These are phyloP conservation scores for Fusarium liriodendri DNA, from an alignment of 2,329 filamentous ascomycete genomes.

Conservation along the genomic window DNA sequence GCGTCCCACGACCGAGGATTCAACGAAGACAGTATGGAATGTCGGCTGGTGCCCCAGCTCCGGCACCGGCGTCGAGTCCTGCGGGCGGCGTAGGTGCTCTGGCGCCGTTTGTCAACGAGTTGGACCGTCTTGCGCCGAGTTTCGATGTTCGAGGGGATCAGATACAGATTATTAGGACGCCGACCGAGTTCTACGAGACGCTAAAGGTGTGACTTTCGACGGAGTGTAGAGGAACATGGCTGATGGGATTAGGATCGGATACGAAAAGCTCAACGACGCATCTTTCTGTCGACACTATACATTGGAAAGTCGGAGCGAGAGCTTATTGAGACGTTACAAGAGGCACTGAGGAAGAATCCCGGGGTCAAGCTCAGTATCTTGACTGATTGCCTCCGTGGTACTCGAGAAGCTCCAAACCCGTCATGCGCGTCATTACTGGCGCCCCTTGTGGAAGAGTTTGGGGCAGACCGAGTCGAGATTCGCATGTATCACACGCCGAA, in stretches of 20 bases:
- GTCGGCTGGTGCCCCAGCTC: constrained; percentile 44
- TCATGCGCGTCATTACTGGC: constrained; percentile 91
- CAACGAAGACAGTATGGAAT: constrained; percentile 57
- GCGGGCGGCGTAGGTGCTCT: constrained; percentile 53
- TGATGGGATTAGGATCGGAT: constrained; percentile 75
- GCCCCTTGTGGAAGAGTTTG: constrained; percentile 86
- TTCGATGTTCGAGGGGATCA: constrained; percentile 87
- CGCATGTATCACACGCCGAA: constrained; percentile 99
- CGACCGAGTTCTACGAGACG: constrained; percentile 89
- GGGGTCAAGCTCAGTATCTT: constrained; percentile 86
- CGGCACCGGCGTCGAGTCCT: constrained; percentile 43
- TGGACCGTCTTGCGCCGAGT: constrained; percentile 90
- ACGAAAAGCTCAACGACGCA: constrained; percentile 77
- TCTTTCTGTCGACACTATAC: constrained; percentile 96
- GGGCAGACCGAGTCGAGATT: constrained; percentile 85
- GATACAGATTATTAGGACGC: constrained; percentile 82
- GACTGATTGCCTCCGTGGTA: constrained; percentile 91
- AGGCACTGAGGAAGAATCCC: constrained; percentile 79
- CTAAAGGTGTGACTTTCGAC: constrained; percentile 73
- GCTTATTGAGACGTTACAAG: constrained; percentile 81
- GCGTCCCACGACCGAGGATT: constrained; percentile 45
- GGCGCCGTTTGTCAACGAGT: constrained; percentile 72
- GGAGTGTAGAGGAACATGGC: neutral
- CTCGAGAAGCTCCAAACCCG: constrained; percentile 85
- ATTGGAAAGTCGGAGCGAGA: constrained; percentile 95